phyloP scores from a whole-genome alignment of 1,284 basidiomycete species.

The Xanthoconium separans region DNA sequence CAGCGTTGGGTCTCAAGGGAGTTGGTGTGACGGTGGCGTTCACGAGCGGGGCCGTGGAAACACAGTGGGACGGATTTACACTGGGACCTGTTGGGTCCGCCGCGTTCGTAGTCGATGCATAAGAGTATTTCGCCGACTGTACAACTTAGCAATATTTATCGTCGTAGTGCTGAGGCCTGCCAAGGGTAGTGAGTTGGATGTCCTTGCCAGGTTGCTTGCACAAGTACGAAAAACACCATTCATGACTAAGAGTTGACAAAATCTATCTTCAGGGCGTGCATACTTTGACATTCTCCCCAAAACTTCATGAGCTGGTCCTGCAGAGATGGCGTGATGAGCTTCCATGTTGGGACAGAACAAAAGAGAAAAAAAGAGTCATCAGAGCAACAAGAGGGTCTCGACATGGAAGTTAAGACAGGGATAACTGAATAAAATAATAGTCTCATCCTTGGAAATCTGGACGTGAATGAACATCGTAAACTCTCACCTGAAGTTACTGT shows the following conservation, averaged over 20 bases:
- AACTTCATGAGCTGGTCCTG: no score
- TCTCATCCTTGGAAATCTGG: slow-evolving; percentile 37
- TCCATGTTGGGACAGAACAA: not conserved
- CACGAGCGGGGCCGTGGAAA: slow-evolving; percentile 17
- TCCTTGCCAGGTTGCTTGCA: no score
- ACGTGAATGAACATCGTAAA: not conserved
- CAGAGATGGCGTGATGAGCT: not conserved
- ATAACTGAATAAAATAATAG: slow-evolving; percentile 49
- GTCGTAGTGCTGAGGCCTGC: no score
- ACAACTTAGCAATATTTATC: no score
- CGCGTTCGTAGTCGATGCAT: slow-evolving; percentile 17
- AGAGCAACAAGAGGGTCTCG: slow-evolving; percentile 47
- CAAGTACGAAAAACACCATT: no score
- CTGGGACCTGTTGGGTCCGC: slow-evolving; percentile 26
- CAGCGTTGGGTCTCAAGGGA: slow-evolving; percentile 13
- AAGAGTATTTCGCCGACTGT: no score
- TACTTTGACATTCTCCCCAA: no score
- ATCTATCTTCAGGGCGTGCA: no score
- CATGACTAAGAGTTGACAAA: no score
- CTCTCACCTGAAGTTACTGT: not conserved
- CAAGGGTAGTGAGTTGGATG: no score
- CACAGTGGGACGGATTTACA: slow-evolving; percentile 4
- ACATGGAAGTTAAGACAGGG: slow-evolving; percentile 65
- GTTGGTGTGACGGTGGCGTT: slow-evolving; percentile 4
- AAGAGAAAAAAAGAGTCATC: slow-evolving; percentile 21